Evolutionary conservation across 2,329 filamentous ascomycete species (phyloP).

Genomic region (Bimuria novae-zelandiae): DNA sequence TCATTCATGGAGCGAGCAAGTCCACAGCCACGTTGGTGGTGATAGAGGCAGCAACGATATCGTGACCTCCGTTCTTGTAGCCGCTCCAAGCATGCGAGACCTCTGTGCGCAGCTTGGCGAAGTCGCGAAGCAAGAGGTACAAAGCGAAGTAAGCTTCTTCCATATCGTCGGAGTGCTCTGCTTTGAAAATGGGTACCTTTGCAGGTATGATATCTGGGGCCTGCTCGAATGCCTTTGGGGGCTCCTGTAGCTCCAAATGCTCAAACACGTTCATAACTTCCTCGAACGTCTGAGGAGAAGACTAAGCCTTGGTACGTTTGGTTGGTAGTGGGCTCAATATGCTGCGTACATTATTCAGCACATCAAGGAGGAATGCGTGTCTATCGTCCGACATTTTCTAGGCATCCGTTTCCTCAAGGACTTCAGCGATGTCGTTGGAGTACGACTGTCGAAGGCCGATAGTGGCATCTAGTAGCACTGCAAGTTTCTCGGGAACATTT

Average conservation of each 20-base stretch:
- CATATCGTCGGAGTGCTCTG: constrained; percentile 7
- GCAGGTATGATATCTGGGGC: constrained; percentile 28
- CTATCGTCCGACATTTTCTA: constrained; percentile 25
- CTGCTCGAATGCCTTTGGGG: constrained; percentile 45
- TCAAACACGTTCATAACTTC: constrained; percentile 42
- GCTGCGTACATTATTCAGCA: constrained; percentile 44
- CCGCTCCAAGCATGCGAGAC: constrained; percentile 17
- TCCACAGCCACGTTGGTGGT: constrained; percentile 25
- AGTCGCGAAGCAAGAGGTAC: constrained; percentile 15
- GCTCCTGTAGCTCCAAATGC: constrained; percentile 44
- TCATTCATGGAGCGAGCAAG: constrained; percentile 22
- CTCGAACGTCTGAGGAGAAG: background rate
- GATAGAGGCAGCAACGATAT: constrained; percentile 22
- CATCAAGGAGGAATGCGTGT: constrained; percentile 43
- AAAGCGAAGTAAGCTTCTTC: constrained; percentile 18
- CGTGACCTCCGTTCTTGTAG: constrained; percentile 17
- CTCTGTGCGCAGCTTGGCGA: constrained; percentile 17
- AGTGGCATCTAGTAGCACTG: constrained; percentile 42
- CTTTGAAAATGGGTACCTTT: constrained; percentile 8
- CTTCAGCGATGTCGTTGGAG: constrained; percentile 7
- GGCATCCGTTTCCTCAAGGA: constrained; percentile 19
- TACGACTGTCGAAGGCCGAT: constrained; percentile 45
- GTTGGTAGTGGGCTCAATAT: constrained; percentile 22
- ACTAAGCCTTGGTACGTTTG: background rate
- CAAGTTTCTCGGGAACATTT: constrained; percentile 37